Evolutionary conservation across 1,284 basidiomycete species (phyloP).

Genomic region (Sporisorium graminicola): DNA sequence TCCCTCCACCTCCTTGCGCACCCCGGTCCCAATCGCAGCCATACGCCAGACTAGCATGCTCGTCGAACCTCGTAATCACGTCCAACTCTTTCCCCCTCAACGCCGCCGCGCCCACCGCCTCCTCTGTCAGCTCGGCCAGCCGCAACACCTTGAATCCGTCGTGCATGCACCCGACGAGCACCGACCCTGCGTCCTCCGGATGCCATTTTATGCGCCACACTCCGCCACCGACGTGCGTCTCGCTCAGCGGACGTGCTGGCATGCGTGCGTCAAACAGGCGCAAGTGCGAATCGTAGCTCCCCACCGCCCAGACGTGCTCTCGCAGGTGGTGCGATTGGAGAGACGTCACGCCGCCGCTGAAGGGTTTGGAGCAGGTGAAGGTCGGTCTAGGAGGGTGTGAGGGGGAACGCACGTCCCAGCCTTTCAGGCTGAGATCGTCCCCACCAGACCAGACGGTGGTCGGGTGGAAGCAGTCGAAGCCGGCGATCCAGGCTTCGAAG

Average conservation of each 20-base stretch:
- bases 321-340: constrained; percentile 85
- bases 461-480: constrained; percentile 83
- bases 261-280: constrained; percentile 87
- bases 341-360: constrained; percentile 91
- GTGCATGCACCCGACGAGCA: constrained; percentile 96
- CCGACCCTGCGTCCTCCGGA: constrained; percentile 75
- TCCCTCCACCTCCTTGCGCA: too few relatives aligned
- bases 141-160: constrained; percentile 83
- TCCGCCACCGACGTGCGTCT: constrained; percentile 85
- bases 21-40: constrained; percentile 96
- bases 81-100: constrained; percentile 43
- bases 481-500: constrained; percentile 92
- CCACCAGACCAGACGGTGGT: constrained; percentile 87
- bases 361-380: constrained; percentile 80
- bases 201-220: constrained; percentile 98
- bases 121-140: constrained; percentile 20
- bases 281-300: constrained; percentile 89
- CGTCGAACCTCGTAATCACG: constrained; percentile 77
- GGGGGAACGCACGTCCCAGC: constrained; percentile 79
- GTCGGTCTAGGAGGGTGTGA: constrained; percentile 72
- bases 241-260: constrained; percentile 75
- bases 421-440: constrained; percentile 89
- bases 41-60: constrained; percentile 88
- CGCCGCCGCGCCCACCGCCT: neutral
- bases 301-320: constrained; percentile 88